phyloP scores from a whole-genome alignment of 1,284 basidiomycete species.

The Rhodotorula mucilaginosa region DNA sequence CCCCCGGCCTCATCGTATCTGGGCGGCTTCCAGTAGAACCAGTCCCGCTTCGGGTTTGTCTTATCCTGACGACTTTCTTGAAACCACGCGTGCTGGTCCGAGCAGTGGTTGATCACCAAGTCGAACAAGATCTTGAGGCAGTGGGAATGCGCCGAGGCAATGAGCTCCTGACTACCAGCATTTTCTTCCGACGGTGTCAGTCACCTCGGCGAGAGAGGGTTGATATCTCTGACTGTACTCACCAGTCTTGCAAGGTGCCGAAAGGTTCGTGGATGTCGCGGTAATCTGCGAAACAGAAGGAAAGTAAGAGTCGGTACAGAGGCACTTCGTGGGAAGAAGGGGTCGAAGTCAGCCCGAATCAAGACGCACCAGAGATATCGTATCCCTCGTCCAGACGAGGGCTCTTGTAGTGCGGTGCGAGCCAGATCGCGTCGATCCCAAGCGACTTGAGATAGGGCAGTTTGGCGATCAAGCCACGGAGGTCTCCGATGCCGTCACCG shows the following conservation, averaged over 20 bases:
- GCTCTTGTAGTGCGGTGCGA: constrained; percentile 69
- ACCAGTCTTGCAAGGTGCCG: constrained; percentile 67
- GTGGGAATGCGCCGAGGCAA: constrained; percentile 1
- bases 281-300: constrained; percentile 58
- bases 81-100: constrained; percentile 72
- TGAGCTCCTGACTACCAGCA: constrained; percentile 51
- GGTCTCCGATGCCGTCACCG: constrained; percentile 71
- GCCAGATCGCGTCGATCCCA: constrained; percentile 70
- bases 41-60: constrained; percentile 63
- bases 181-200: no score
- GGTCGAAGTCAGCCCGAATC: background rate
- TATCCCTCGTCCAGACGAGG: constrained; percentile 57
- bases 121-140: constrained; percentile 58
- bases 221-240: no score
- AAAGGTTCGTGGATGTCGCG: constrained; percentile 67
- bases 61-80: constrained; percentile 61
- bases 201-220: no score
- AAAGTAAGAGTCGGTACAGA: background rate
- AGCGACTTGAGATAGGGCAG: constrained; percentile 69
- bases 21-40: constrained; percentile 51
- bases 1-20: constrained; percentile 48
- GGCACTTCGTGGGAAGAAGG: background rate
- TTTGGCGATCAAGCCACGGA: constrained; percentile 64
- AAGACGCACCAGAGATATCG: constrained; percentile 56
- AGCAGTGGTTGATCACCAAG: constrained; percentile 76